phyloP scores from a whole-genome alignment of 1,139 yeast species.

The Debaryomyces fabryi region DNA sequence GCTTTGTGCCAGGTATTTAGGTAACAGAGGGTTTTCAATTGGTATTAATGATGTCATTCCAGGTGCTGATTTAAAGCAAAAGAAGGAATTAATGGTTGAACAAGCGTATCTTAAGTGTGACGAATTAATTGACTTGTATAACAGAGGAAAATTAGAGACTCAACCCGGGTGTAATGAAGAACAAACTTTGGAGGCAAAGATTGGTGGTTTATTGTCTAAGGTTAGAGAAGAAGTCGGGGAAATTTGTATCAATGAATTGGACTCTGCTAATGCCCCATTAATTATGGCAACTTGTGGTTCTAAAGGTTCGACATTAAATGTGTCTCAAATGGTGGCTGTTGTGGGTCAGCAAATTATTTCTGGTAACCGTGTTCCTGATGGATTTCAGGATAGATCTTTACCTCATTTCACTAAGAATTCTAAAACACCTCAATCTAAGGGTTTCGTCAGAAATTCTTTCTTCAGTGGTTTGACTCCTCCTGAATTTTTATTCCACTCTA shows the following conservation, averaged over 20 bases:
- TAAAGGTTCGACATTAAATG: slow-evolving; percentile 96
- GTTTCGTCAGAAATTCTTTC: slow-evolving; percentile 95
- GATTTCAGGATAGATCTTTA: slow-evolving; percentile 96
- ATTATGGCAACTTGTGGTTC: slow-evolving; percentile 99
- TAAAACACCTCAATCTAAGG: slow-evolving; percentile 96
- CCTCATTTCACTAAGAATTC: slow-evolving; percentile 97
- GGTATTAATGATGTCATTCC: slow-evolving; percentile 99
- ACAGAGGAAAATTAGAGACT: slow-evolving; percentile 89
- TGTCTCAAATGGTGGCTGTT: slow-evolving; percentile 99
- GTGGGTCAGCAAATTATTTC: slow-evolving; percentile 99
- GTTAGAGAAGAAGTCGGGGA: slow-evolving; percentile 99
- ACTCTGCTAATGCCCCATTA: slow-evolving; percentile 89
- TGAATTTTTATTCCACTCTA: slow-evolving; percentile 96
- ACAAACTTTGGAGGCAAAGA: slow-evolving; percentile 95
- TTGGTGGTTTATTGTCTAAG: slow-evolving; percentile 92
- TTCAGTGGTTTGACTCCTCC: slow-evolving; percentile 94
- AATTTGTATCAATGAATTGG: slow-evolving; percentile 90
- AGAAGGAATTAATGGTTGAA: slow-evolving; percentile 89
- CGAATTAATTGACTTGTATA: slow-evolving; percentile 77
- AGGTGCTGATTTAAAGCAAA: slow-evolving; percentile 70
- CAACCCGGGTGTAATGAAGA: slow-evolving; percentile 99
- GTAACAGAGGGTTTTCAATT: slow-evolving; percentile 94
- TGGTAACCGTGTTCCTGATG: slow-evolving; percentile 99
- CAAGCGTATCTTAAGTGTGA: slow-evolving; percentile 91
- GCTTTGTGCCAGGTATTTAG: slow-evolving; percentile 90